Evolutionary conservation across 1,139 yeast genomes (phyloP), one percentile per base, ranked within the genome.

Genomic region (Ashbya aceris): DNA sequence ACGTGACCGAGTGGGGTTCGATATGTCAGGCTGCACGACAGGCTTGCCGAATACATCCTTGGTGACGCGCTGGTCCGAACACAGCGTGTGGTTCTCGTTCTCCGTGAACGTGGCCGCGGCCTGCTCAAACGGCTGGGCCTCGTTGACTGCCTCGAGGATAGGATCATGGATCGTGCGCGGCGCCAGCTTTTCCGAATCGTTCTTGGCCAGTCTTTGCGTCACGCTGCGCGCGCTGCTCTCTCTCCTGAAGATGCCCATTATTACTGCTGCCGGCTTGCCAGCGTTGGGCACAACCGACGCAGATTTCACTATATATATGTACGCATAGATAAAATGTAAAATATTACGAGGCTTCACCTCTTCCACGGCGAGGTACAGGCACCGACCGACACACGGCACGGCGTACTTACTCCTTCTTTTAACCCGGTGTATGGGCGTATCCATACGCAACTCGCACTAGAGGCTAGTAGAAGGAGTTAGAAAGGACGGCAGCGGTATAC

Each of bases 91-190:
- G 44, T 60, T 60, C 47, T 63, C 65, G 38, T 52, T 52, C 20
- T 55, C 59, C 33, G 54, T 49, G 39, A 52, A 54, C 7, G 54
- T 46, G 38, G 52, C 60, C 1, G 60, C 73, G 11, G 83, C 81
- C 58, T 83, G 84, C 64, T 91, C 95, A 61, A 86, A 91, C 8
- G 98, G 98, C 68, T 91, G 96, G 12, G 83, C 91, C 64, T 89
- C 96, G 58, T 83, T 87, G 40, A 91, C 94, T 6, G 97, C 97
- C 29, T 81, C 73, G 48, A 91, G 69, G 46, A 89, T 82, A 23
- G 96, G 96, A 65, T 87, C 96, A 54, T 85, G 93, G 41, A 85
- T 79, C 1, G 77, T 68, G 51, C 80, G 73, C 60, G 77, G 68
- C 56, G 82, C 81, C 56, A 73, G 69, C 51, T 73, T 66, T 40